Percentiles rank a stretch among this genome's conserved stretches.
phyloP scores from a whole-genome alignment of 2,329 filamentous ascomycete genomes.

The Coniella vitis region DNA sequence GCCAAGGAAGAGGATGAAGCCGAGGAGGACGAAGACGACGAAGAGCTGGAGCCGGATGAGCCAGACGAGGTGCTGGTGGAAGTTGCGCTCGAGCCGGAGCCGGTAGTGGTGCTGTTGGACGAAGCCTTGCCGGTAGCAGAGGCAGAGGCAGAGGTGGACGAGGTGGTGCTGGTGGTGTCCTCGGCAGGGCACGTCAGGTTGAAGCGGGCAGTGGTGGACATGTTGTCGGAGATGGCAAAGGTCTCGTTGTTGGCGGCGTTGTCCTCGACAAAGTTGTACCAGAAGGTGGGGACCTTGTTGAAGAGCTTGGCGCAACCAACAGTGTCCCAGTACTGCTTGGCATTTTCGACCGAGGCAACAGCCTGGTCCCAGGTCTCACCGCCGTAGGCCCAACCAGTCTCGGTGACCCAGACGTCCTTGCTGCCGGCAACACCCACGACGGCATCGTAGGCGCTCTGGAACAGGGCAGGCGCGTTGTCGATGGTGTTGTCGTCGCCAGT shows the following conservation, averaged over 20 bases:
- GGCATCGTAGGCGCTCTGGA: slow-evolving; percentile 57
- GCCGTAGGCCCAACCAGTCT: slow-evolving; percentile 15
- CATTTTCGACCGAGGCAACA: slow-evolving; percentile 40
- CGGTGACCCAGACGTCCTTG: slow-evolving; percentile 17
- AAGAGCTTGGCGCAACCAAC: slow-evolving; percentile 65
- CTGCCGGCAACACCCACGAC: slow-evolving; percentile 48
- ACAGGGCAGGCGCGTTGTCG: slow-evolving; percentile 55
- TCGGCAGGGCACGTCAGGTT: slow-evolving; percentile 51
- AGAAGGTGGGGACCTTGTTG: slow-evolving; percentile 61
- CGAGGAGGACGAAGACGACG: not conserved
- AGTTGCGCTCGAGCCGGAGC: slow-evolving; percentile 19
- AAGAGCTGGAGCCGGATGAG: slow-evolving; percentile 4
- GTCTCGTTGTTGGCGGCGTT: slow-evolving; percentile 55
- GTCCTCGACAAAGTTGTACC: slow-evolving; percentile 68
- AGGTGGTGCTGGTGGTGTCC: slow-evolving; percentile 10
- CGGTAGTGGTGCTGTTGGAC: slow-evolving; percentile 22
- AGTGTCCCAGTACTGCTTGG: slow-evolving; percentile 72
- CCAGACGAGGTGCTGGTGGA: slow-evolving; percentile 19
- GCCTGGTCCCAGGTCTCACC: slow-evolving; percentile 11
- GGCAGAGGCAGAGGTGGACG: not conserved
- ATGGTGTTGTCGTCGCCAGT: slow-evolving; percentile 60
- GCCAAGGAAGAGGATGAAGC: slow-evolving; percentile 3
- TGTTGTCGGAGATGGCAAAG: slow-evolving; percentile 61
- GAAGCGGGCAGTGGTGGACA: slow-evolving; percentile 49
- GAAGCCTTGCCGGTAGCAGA: not conserved